Evolutionary conservation across 768 basidiomycete genomes (phyloP), one percentile per base, ranked within the genome.

Genomic region (Russula compacta): DNA sequence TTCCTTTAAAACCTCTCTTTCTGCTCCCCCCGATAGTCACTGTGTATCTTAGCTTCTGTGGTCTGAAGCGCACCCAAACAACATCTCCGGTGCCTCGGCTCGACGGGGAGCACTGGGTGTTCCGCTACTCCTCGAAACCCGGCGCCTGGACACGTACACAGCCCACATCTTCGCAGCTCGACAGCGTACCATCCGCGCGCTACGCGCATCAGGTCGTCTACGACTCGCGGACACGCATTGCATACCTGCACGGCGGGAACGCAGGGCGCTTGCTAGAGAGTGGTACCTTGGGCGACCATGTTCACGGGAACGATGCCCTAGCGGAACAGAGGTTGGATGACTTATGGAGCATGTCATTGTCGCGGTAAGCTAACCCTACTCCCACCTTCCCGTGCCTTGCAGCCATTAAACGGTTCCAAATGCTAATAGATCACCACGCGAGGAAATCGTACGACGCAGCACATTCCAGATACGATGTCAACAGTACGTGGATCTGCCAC

Each of bases 151-250:
- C 78, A 12, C 56, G 56, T n/a, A 58, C 56, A 36, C 44, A 53
- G 21, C 32, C 47, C 5, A 39, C 56, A 36, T 12, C 46, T 2
- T 14, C 39, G 17, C 51, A 48, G 11, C 44, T 32, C 24, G 61
- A 58, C 46, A 29, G 17, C 11, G 52, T 49, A 43, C 88, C 89
- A 0, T 63, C 74, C 4, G 80, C 89, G 7, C 76, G 89, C 54
- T 91, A 86, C 67, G 89, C 89, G 3, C 87, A 90, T 67, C 87
- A 90, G 70, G 82, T 89, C 12, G 86, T 86, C 44, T 91, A 89
- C 62, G 84, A 89, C 65, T 73, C 81, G 1, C 72, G 70, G 32
- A 78, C 80, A 47, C 80, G 77, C 64, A 78, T 73, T 39, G 74
- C 83, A 3, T 90, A 81, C 67, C 73, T 91, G 74, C 89, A 91